Evolutionary conservation across 352 stramenopile genomes (phyloP).

Genomic region (Blastocystis sp.): DNA sequence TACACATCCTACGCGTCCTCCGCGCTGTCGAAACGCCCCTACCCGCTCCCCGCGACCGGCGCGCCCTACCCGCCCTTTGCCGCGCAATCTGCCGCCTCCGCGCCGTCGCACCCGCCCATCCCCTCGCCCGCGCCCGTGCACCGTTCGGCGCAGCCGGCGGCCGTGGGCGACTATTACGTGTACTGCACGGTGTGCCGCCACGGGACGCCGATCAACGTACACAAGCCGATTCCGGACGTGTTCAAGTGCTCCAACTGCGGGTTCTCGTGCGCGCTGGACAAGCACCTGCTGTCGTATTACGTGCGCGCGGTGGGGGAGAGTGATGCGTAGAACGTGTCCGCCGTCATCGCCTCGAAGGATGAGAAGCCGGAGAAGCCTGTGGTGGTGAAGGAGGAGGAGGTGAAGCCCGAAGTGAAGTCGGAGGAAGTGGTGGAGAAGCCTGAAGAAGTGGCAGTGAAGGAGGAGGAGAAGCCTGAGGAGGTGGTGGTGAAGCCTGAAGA

Average conservation of each 20-base stretch:
- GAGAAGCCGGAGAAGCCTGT: background rate
- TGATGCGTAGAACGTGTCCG: background rate
- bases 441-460: background rate
- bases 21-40: background rate
- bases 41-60: background rate
- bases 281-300: constrained; percentile 55
- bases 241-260: constrained; percentile 58
- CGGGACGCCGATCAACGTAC: constrained; percentile 35
- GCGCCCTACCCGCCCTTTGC: background rate
- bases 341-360: background rate
- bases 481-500: background rate
- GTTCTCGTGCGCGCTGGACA: constrained; percentile 53
- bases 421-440: background rate
- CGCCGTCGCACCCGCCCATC: constrained; percentile 8
- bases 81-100: background rate
- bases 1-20: background rate
- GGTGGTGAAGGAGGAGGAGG: background rate
- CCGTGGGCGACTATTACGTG: constrained; percentile 42
- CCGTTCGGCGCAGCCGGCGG: background rate
- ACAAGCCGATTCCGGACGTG: constrained; percentile 54
- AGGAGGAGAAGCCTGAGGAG: background rate
- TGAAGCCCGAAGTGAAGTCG: background rate
- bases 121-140: background rate
- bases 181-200: constrained; percentile 59
- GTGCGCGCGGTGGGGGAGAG: background rate